These are phyloP conservation scores for Arachis stenosperma DNA, from an alignment of 306 rosid species.

Conservation along the genomic window DNA sequence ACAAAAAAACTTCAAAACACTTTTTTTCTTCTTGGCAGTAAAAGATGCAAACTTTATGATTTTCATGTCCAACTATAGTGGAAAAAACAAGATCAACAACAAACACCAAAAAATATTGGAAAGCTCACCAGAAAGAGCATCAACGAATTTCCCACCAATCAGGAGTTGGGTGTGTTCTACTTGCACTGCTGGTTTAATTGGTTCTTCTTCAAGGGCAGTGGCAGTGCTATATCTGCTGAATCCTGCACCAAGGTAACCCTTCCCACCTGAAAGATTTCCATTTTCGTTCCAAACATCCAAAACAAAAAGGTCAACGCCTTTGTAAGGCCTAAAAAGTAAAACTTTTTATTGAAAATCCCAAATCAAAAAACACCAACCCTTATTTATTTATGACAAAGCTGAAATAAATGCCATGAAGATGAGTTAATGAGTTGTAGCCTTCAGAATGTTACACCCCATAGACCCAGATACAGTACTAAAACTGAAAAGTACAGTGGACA, in stretches of 20 bases:
- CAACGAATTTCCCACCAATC: slow-evolving; percentile 77
- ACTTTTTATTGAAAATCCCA: neutral
- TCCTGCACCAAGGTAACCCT: slow-evolving; percentile 43
- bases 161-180: slow-evolving; percentile 68
- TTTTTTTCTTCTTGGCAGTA: neutral
- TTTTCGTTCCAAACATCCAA: neutral
- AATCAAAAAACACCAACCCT: neutral
- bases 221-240: slow-evolving; percentile 61
- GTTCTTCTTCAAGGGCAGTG: slow-evolving; percentile 59
- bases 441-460: slow-evolving; percentile 2
- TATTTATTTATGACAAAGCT: neutral
- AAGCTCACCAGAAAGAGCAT: slow-evolving; percentile 80
- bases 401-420: neutral
- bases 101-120: neutral
- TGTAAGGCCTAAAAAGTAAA: neutral
- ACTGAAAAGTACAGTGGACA: neutral
- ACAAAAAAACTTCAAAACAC: neutral
- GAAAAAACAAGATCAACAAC: neutral
- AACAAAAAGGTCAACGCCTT: neutral
- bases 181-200: slow-evolving; percentile 59
- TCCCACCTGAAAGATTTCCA: slow-evolving; percentile 50
- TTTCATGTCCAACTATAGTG: neutral
- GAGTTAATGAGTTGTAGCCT: neutral
- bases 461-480: too few relatives aligned
- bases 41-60: slow-evolving; percentile 9